Evolutionary conservation across 345 rosid species (phyloP).

Genomic region (Brassica cretica): DNA sequence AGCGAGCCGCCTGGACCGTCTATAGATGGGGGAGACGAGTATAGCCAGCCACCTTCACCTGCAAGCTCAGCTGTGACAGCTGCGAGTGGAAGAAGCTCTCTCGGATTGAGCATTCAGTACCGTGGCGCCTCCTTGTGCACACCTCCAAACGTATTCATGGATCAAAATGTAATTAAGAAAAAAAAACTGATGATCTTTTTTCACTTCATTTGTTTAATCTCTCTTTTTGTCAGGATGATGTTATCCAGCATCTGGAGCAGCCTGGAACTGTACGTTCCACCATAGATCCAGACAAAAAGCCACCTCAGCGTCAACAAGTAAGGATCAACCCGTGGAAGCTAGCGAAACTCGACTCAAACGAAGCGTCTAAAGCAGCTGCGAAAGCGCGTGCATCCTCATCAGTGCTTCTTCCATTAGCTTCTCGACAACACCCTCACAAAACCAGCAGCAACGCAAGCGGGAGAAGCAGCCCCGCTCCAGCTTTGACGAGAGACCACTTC

Average conservation of each 20-base stretch:
- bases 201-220: neutral
- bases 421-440: constrained; percentile 56
- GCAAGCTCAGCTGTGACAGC: constrained; percentile 86
- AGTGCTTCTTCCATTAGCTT: constrained; percentile 67
- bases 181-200: neutral
- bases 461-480: constrained; percentile 71
- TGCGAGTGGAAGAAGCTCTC: constrained; percentile 83
- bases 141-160: constrained; percentile 97
- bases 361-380: constrained; percentile 83
- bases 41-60: constrained; percentile 74
- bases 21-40: constrained; percentile 68
- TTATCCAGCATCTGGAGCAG: constrained; percentile 88
- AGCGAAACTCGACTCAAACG: constrained; percentile 75
- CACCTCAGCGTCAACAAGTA: constrained; percentile 65
- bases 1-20: constrained; percentile 78
- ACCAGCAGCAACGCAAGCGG: constrained; percentile 65
- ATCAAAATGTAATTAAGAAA: constrained; percentile 58
- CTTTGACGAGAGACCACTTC: constrained; percentile 60
- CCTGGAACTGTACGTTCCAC: constrained; percentile 77
- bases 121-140: constrained; percentile 87
- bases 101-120: constrained; percentile 78
- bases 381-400: constrained; percentile 93
- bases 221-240: constrained; percentile 61
- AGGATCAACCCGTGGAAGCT: constrained; percentile 86
- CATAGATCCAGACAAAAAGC: constrained; percentile 74